Evolutionary conservation across 1,139 yeast genomes (phyloP), one percentile per base, ranked within the genome.

Genomic region (Lodderomyces parapsilosis): DNA sequence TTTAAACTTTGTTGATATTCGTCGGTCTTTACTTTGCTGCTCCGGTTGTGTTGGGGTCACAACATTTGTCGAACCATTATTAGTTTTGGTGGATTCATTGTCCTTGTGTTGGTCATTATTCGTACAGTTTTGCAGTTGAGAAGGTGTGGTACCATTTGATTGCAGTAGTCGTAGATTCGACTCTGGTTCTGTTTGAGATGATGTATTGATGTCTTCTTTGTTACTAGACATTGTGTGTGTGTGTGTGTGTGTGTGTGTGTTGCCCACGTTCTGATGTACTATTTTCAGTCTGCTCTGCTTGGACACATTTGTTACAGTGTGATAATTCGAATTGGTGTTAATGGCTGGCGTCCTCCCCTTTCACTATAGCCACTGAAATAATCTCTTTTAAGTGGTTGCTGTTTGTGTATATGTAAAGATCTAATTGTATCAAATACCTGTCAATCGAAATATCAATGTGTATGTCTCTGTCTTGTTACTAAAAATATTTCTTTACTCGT

Each of bases 401-500:
- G n/a, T n/a, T n/a, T n/a, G n/a, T n/a, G n/a, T n/a, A n/a, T n/a
- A n/a, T n/a, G n/a, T n/a, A n/a, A n/a, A n/a, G n/a, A n/a, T n/a
- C n/a, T n/a, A n/a, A n/a, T n/a, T n/a, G n/a, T n/a, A n/a, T n/a
- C n/a, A n/a, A n/a, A n/a, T n/a, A n/a, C n/a, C n/a, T 20, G 23
- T 20, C 23, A 20, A 20, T 20, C 23, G n/a, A n/a, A n/a, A n/a
- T n/a, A n/a, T n/a, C n/a, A n/a, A n/a, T n/a, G n/a, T n/a, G n/a
- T n/a, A n/a, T n/a, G n/a, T n/a, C n/a, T n/a, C n/a, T n/a, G n/a
- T n/a, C n/a, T n/a, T n/a, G n/a, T 5, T 20, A 20, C 23, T 20
- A 6, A 5, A 20, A 20, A 20, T 20, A 20, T 24, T 11, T 24
- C 27, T n/a, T 24, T 36, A 23, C 43, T 43, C 11, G 49, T 42